Evolutionary conservation across 2,329 filamentous ascomycete genomes (phyloP).

Genomic region (Aspergillus aculeatinus): DNA sequence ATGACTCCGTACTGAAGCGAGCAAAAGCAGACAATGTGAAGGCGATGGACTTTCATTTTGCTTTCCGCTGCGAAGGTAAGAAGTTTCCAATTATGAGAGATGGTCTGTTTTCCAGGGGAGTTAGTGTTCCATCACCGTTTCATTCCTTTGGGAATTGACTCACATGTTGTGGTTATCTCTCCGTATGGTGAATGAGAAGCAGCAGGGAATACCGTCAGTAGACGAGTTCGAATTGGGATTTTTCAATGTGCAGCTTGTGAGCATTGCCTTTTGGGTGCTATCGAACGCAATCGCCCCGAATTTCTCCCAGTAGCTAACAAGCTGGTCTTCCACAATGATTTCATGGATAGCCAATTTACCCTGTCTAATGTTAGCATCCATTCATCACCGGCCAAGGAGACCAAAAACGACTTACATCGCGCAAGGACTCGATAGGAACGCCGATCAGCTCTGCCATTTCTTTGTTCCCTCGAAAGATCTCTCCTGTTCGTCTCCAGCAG

Average conservation of each 20-base stretch:
- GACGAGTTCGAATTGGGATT: conserved; percentile 68
- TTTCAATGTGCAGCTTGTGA: conserved; percentile 90
- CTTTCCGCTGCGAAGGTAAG: conserved; percentile 72
- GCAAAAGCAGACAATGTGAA: background rate
- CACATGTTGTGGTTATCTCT: conserved; percentile 96
- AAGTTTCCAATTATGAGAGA: conserved; percentile 97
- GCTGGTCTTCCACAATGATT: conserved; percentile 89
- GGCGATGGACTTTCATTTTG: conserved; percentile 30
- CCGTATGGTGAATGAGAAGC: conserved; percentile 95
- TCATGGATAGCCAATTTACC: conserved; percentile 94
- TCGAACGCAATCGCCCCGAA: conserved; percentile 98
- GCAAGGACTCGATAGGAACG: conserved; percentile 82
- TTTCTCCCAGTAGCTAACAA: conserved; percentile 98
- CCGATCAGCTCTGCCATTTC: conserved; percentile 98
- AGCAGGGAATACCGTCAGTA: conserved; percentile 79
- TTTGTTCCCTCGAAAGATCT: conserved; percentile 96
- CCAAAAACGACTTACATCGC: conserved; percentile 69
- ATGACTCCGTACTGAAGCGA: background rate
- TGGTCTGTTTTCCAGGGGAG: conserved; percentile 58
- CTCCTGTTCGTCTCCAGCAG: conserved; percentile 93
- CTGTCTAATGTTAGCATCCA: conserved; percentile 46
- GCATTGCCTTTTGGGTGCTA: conserved; percentile 84
- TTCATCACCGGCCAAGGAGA: background rate
- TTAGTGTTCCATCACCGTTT: background rate
- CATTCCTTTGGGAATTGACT: conserved; percentile 41